Evolutionary conservation across 179 eudicot species (phyloP).

Genomic region (Beta corolliflora): DNA sequence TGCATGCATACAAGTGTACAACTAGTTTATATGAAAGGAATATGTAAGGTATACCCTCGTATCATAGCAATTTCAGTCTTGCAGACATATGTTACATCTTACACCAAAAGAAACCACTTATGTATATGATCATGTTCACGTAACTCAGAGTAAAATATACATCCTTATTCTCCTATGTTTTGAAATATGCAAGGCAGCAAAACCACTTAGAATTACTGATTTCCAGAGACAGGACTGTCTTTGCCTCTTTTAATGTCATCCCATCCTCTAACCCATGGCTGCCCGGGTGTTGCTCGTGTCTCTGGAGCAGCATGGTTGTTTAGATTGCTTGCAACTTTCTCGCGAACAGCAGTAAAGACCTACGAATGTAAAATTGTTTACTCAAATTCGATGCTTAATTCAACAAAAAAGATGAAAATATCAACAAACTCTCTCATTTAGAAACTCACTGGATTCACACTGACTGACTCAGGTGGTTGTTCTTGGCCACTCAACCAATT

Average conservation of each 20-base stretch:
- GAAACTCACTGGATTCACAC: conserved; percentile 65
- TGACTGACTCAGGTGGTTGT: conserved; percentile 70
- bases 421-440: not conserved
- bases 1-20: not conserved
- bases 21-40: not conserved
- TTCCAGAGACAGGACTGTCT: conserved; percentile 72
- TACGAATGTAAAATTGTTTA: conserved; percentile 6
- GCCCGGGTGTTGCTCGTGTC: conserved; percentile 84
- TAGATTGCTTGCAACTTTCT: conserved; percentile 64
- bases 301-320: conserved; percentile 73
- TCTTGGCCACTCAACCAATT: conserved; percentile 90
- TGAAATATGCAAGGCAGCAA: not conserved
- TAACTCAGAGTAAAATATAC: not conserved
- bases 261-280: conserved; percentile 99
- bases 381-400: not conserved
- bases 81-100: not conserved
- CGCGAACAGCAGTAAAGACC: conserved; percentile 75
- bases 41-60: not conserved
- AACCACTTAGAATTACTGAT: conserved; percentile 55
- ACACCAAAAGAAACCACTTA: not conserved
- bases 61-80: not conserved
- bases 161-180: conserved; percentile 1
- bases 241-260: conserved; percentile 87
- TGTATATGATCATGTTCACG: not conserved
- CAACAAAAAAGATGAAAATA: not conserved